Base-by-base conservation (phyloP, 2,329 filamentous ascomycete species). In the Leptographium galeiforme region DNA sequence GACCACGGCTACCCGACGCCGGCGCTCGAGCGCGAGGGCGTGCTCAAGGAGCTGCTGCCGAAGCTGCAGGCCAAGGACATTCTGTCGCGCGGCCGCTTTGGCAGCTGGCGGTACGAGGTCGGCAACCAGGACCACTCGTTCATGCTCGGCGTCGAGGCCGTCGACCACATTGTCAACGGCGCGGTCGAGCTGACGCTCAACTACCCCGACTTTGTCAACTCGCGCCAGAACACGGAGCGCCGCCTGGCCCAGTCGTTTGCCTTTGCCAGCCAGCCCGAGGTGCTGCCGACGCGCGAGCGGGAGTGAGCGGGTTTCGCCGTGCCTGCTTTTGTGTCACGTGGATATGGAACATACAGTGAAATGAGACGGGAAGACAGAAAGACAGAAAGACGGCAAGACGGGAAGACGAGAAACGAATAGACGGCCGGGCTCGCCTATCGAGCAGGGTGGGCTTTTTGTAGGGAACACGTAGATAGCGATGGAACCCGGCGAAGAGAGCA, bases 1-100 rank as follows among this genome's bases (percentile, higher is more conserved):
- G 87, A 96, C 70, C 93, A 97, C 76, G 93, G 93, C 61, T 98
- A 98, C 77, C 93, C 93, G 57, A 98, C 93, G 16, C 93, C 93
- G 33, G 81, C 85, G 38, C 82, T 98, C 43, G 93, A 97, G 81
- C 87, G 93, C 71, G 93, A 98, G 71, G 90, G 88, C 61, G 89
- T 93, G 48, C 82, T 98, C 61, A 94, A 85, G 71, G 74, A 96
- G 74, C 82, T 98, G 53, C 84, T 98, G 51, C 93, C 93, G 63
- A 90, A 88, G 74, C 84, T 98, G 56, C 85, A 95, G 73, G 86
- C 82, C 58, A 82, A 88, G 76, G 91, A 84, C 67, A 98, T 98
- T 72, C 87, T 84, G 76, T 95, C 90, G 47, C 89, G 93, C 71
- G 93, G 93, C 63, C 90, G 93, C 59, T 98, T 98, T 72, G 93